Base-by-base conservation (phyloP, 2,329 filamentous ascomycete species). In the Xylariaceae sp. region DNA sequence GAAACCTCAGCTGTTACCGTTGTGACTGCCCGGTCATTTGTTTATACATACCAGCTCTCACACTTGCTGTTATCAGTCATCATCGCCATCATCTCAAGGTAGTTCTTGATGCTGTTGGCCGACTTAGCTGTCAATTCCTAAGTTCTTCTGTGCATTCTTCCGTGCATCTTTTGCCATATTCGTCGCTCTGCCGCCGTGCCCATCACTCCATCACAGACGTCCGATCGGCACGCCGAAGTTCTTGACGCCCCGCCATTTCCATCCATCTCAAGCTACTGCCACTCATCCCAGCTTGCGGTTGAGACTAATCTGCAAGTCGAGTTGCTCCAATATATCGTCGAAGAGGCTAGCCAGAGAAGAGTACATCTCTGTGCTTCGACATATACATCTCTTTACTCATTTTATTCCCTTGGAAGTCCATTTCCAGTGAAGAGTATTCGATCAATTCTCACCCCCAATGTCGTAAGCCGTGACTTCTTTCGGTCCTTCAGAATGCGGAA, bases 361-460 rank as follows among this genome's bases (percentile, higher is more conserved):
- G 55, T 48, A 58, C 44, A n/a, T 11, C 47, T 18, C 17, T 18
- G 50, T 34, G 35, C 34, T 47, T 35, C 39, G 34, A 51, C 45
- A 57, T 35, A 18, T 45, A 52, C 47, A 55, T 54, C 23, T 30
- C 51, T 54, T 56, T 59, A 57, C 58, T 55, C 53, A 64, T 71
- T 51, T 69, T 73, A 73, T 76, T 77, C 76, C 74, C 76, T 67
- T 68, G 66, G 69, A 61, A 73, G 75, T 76, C 75, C 67, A 77
- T 80, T 74, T 77, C 71, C 75, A 75, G 78, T 73, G 71, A 74
- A 78, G 72, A 73, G 74, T 71, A 72, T 71, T 68, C 68, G 51
- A 66, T 65, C 64, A 60, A 67, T 67, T 64, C 67, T 60, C 64
- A 65, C 73, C 70, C 74, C 73, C 71, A 76, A 78, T 78, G 76